phyloP scores from a whole-genome alignment of 257 asterid genomes.

The Salvia miltiorrhiza region DNA sequence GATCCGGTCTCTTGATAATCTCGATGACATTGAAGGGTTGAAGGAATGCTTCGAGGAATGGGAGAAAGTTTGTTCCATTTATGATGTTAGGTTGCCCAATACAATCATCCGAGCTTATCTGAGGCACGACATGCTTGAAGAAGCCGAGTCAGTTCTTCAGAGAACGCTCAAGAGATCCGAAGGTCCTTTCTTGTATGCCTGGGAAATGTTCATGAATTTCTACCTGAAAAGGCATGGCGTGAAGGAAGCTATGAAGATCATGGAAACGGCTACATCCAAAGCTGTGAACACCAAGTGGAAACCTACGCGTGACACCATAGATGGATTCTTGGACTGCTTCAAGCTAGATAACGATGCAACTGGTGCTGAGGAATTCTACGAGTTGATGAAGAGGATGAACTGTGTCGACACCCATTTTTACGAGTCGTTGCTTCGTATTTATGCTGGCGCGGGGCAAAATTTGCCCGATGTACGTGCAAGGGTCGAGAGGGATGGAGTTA shows the following conservation, averaged over 20 bases:
- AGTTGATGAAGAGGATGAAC: constrained; percentile 49
- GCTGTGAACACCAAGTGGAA: constrained; percentile 33
- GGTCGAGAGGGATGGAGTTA: constrained; percentile 47
- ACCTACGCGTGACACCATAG: constrained; percentile 31
- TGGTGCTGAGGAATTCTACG: constrained; percentile 62
- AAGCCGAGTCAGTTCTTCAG: constrained; percentile 44
- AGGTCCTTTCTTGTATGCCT: constrained; percentile 48
- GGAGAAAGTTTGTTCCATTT: constrained; percentile 48
- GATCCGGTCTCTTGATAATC: constrained; percentile 59
- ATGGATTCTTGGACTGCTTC: constrained; percentile 34
- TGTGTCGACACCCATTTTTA: constrained; percentile 36
- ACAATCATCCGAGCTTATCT: constrained; percentile 45
- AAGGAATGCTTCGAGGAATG: constrained; percentile 70
- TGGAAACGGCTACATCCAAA: constrained; percentile 41
- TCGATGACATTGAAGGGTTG: constrained; percentile 55
- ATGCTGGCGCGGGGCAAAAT: constrained; percentile 46
- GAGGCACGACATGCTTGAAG: constrained; percentile 44
- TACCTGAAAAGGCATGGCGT: constrained; percentile 34
- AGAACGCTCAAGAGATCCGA: constrained; percentile 33
- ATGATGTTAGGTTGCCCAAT: constrained; percentile 54
- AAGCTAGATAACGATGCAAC: constrained; percentile 42
- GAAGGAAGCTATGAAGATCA: constrained; percentile 38
- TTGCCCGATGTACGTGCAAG: constrained; percentile 34
- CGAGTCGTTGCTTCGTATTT: constrained; percentile 42
- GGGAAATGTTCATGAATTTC: constrained; percentile 52